phyloP scores from a whole-genome alignment of 2,329 filamentous ascomycete species.

The Trichoderma gracile region DNA sequence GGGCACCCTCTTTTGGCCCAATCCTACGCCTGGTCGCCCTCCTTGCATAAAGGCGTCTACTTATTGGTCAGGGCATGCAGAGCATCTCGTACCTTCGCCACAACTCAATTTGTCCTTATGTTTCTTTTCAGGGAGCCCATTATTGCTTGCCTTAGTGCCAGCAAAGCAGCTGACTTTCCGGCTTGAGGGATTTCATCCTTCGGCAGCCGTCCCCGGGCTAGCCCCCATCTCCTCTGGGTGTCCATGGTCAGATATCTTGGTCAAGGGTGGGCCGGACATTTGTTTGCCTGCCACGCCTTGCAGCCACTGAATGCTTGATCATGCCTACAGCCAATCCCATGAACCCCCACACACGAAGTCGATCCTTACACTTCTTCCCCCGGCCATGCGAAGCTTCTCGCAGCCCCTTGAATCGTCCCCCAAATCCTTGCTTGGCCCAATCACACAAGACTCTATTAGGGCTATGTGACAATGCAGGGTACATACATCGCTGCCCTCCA shows the following conservation, averaged over 20 bases:
- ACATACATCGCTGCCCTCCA: neutral
- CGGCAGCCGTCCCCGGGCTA: neutral
- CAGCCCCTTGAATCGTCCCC: neutral
- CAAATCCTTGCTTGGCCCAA: conserved; percentile 1
- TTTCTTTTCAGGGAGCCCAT: neutral
- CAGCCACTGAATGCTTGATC: neutral
- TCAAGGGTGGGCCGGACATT: neutral
- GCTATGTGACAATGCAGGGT: neutral
- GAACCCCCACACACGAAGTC: conserved; percentile 16
- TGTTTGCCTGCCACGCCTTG: neutral
- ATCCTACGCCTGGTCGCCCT: neutral
- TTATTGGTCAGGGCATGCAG: neutral
- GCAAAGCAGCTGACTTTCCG: neutral
- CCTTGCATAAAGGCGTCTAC: neutral
- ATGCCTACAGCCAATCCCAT: neutral
- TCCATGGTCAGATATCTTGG: neutral
- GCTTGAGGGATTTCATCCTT: neutral
- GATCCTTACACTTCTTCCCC: conserved; percentile 4
- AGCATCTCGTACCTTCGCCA: neutral
- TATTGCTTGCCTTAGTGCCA: neutral
- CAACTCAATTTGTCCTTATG: neutral
- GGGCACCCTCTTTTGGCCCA: neutral
- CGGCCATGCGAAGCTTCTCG: neutral
- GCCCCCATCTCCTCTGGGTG: neutral
- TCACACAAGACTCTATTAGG: conserved; percentile 1